Base-by-base conservation (phyloP, 257 asterid genomes). In the Thymus quinquecostatus region DNA sequence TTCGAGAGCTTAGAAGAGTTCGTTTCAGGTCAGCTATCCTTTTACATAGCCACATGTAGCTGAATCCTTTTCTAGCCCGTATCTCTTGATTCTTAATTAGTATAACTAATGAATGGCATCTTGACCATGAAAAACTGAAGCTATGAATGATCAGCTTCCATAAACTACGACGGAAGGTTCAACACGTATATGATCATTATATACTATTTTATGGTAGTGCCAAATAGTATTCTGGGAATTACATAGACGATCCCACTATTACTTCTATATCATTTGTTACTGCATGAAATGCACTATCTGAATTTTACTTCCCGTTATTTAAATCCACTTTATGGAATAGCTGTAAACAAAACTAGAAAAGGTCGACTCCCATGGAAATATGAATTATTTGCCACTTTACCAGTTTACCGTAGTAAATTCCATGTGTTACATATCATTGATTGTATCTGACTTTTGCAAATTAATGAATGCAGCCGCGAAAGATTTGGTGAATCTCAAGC, bases 401-500 rank as follows among this genome's bases (percentile, higher is more conserved):
- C 21, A 21, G 21, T 21, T 21, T 21, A 21, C 21, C 14, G 11
- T 30, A 2, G 29, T 32, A 41, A 40, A 13, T 12, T 57, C 30
- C 14, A 4, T 41, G 6, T 60, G 43, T 14, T 57, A 29, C 3
- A 21, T 29, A n/a, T 51, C 59, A 32, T 51, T 38, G 40, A 62
- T 50, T 62, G 69, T 64, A 41, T 69, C 76, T 74, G 58, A 82
- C 41, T 82, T 38, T 33, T 59, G 45, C 63, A 64, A 72, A 32
- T 36, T n/a, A 21, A 63, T 40, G 33, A 54, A 48, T 86, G 87
- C 96, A 94, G 98, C 83, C 96, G 96, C 57, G 98, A 94, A 81
- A 86, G 60, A 69, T 94, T 94, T 45, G 96, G 92, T 63, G 98
- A 93, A 86, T 82, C 72, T 86, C 96, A 94, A 53, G 98, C 98